Percentiles rank a stretch among this genome's conserved stretches.
Evolutionary conservation across 1,284 basidiomycete genomes (phyloP).

Genomic region (Cystobasidium slooffiae): DNA sequence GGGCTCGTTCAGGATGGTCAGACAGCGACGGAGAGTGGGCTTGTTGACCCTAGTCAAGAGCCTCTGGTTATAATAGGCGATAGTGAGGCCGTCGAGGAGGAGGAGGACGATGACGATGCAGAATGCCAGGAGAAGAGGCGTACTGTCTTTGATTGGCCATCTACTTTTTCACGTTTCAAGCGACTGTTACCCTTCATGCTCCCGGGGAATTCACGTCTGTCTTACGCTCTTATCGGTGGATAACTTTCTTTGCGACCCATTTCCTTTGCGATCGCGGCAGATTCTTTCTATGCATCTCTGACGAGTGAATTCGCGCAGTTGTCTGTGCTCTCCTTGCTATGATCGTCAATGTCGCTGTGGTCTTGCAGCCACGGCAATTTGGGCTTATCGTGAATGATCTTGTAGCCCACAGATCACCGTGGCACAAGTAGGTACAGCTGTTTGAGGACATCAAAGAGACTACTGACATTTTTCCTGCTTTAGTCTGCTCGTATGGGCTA

Average conservation of each 20-base stretch:
- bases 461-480: not conserved
- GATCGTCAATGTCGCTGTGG: slow-evolving; percentile 72
- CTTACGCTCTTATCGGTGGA: slow-evolving; percentile 67
- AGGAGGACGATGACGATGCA: slow-evolving; percentile 27
- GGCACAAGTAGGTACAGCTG: slow-evolving; percentile 56
- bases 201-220: slow-evolving; percentile 68
- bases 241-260: too few relatives aligned
- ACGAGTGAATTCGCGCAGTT: not conserved
- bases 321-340: slow-evolving; percentile 71
- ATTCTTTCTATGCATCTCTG: not conserved
- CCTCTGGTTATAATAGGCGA: not conserved
- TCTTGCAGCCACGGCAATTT: slow-evolving; percentile 72
- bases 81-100: not conserved
- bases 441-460: slow-evolving; percentile 63
- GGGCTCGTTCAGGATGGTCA: too few relatives aligned
- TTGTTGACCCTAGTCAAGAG: not conserved
- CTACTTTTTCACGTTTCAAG: slow-evolving; percentile 28
- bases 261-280: not conserved
- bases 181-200: slow-evolving; percentile 75
- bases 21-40: not conserved
- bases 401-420: slow-evolving; percentile 51
- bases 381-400: slow-evolving; percentile 66
- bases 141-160: slow-evolving; percentile 14
- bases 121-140: slow-evolving; percentile 2
- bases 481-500: slow-evolving; percentile 17